Evolutionary conservation across 1,139 yeast genomes (phyloP).

Genomic region (Candida sanyaensis): DNA sequence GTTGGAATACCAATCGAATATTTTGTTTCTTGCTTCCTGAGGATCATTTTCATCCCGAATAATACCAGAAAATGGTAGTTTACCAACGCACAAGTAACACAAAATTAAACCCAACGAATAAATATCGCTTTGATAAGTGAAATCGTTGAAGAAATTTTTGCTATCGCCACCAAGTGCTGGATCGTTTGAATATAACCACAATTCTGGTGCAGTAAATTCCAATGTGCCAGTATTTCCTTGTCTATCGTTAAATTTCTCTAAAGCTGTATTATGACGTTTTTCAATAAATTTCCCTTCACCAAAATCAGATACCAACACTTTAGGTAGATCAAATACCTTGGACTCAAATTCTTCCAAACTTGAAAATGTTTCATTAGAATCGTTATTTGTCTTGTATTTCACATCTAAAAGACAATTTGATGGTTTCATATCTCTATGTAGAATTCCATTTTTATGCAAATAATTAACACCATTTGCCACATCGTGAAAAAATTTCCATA

Average conservation of each 20-base stretch:
- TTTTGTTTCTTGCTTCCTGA: conserved; percentile 25
- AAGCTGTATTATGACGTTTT: conserved; percentile 21
- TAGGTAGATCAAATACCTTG: conserved; percentile 49
- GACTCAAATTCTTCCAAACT: conserved; percentile 22
- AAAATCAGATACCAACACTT: conserved; percentile 79
- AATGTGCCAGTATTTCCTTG: conserved; percentile 82
- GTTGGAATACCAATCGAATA: conserved; percentile 31
- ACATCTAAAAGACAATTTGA: conserved; percentile 73
- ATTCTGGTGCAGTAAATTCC: conserved; percentile 86
- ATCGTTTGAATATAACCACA: conserved; percentile 43
- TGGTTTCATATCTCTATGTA: conserved; percentile 87
- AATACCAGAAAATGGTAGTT: conserved; percentile 53
- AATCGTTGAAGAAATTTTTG: conserved; percentile 45
- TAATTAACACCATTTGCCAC: conserved; percentile 69
- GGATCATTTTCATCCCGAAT: conserved; percentile 38
- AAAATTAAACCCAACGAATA: conserved; percentile 83
- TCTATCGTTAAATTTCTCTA: conserved; percentile 21
- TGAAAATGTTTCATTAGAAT: conserved; percentile 12
- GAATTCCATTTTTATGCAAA: conserved; percentile 70
- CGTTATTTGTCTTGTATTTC: conserved; percentile 20
- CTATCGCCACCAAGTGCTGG: conserved; percentile 18
- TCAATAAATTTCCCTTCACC: conserved; percentile 84
- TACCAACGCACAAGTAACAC: conserved; percentile 70
- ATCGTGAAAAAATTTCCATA: conserved; percentile 68
- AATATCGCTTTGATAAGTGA: conserved; percentile 71